Conservation (phyloP, 2,329 filamentous ascomycete genomes). For the Alternaria viburni region DNA sequence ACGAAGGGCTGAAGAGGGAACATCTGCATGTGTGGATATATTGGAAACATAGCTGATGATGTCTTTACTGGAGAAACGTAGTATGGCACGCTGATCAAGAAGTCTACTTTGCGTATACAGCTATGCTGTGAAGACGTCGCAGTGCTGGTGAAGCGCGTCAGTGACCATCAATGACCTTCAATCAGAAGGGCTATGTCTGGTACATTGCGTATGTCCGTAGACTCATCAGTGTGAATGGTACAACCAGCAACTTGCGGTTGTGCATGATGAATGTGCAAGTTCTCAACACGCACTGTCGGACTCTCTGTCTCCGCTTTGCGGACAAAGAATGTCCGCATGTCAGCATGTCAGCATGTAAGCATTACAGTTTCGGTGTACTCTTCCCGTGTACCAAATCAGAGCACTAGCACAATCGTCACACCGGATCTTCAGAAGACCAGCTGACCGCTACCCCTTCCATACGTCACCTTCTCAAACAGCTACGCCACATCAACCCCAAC, state of each 20-base stretch:
- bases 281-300: background rate
- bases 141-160: background rate
- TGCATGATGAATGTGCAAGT: background rate
- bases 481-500: background rate
- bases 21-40: background rate
- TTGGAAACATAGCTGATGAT: background rate
- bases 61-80: background rate
- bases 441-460: background rate
- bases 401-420: background rate
- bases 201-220: background rate
- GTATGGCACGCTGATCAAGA: background rate
- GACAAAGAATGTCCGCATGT: background rate
- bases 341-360: background rate
- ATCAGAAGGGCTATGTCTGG: background rate
- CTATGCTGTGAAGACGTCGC: background rate
- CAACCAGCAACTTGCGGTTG: background rate
- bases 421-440: background rate
- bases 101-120: background rate
- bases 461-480: background rate
- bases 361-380: background rate
- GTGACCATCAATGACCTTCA: background rate
- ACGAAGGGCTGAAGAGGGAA: background rate
- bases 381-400: background rate
- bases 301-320: background rate
- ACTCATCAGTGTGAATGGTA: background rate